Evolutionary conservation across 768 basidiomycete genomes (phyloP).

Genomic region (Rhodotorula diobovata): DNA sequence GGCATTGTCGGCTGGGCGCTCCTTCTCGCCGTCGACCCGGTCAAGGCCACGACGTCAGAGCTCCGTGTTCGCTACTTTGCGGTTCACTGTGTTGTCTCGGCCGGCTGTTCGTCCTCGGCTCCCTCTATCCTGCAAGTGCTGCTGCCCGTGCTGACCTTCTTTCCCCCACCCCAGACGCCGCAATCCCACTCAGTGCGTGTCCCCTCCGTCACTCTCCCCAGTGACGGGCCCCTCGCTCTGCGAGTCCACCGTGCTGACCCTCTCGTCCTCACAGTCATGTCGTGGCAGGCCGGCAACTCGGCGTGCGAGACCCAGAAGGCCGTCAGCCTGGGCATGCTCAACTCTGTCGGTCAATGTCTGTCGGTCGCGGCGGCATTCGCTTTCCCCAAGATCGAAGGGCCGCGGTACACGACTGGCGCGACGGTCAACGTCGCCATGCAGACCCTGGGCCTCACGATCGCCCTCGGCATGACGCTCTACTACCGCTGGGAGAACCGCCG

Average conservation of each 20-base stretch:
- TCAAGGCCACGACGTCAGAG: slow-evolving; percentile 30
- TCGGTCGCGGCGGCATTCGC: slow-evolving; percentile 45
- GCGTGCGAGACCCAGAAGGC: slow-evolving; percentile 48
- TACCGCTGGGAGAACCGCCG: slow-evolving; percentile 48
- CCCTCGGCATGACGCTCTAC: slow-evolving; percentile 45
- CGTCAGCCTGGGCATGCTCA: slow-evolving; percentile 48
- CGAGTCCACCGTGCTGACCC: neutral
- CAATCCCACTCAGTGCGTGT: slow-evolving; percentile 4
- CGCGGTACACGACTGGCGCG: slow-evolving; percentile 47
- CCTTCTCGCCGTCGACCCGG: slow-evolving; percentile 43
- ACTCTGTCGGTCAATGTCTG: slow-evolving; percentile 47
- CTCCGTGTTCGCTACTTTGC: slow-evolving; percentile 49
- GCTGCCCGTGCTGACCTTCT: no score
- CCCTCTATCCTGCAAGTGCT: no score
- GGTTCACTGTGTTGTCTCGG: slow-evolving; percentile 47
- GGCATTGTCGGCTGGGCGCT: slow-evolving; percentile 48
- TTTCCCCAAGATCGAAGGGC: slow-evolving; percentile 48
- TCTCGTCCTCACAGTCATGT: slow-evolving; percentile 41
- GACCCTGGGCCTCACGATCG: slow-evolving; percentile 45
- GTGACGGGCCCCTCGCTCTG: accelerated
- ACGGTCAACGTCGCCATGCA: slow-evolving; percentile 49
- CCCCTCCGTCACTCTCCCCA: neutral
- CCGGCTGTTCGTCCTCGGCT: slow-evolving; percentile 16
- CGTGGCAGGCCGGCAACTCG: slow-evolving; percentile 47
- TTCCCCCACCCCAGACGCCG: no score